A percentile compares a stretch with the other conserved stretches of the same genome.
Evolutionary conservation across 768 basidiomycete genomes (phyloP).

Genomic region (Ramaria rubella): DNA sequence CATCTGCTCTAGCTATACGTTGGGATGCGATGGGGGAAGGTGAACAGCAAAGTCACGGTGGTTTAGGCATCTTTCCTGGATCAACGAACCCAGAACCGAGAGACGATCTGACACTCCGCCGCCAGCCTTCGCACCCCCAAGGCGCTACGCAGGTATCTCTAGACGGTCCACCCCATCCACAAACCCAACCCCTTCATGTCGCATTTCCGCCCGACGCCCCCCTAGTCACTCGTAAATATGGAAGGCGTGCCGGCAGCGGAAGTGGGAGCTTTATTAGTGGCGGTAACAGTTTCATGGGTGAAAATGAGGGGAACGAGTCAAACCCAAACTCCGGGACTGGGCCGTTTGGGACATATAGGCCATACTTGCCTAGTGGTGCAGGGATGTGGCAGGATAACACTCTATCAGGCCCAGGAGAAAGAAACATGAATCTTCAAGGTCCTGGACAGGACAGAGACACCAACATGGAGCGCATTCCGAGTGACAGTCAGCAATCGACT

Average conservation of each 20-base stretch:
- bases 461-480: neutral
- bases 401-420: neutral
- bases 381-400: neutral
- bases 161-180: neutral
- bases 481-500: neutral
- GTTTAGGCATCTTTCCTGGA: neutral
- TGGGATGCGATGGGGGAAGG: neutral
- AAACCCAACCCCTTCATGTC: conserved; percentile 1
- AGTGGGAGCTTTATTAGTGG: conserved; percentile 4
- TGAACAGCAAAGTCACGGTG: neutral
- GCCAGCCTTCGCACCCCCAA: neutral
- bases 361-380: neutral
- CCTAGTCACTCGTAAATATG: conserved; percentile 6
- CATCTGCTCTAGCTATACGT: neutral
- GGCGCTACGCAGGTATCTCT: neutral
- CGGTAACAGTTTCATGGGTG: neutral
- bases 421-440: neutral
- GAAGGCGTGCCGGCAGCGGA: neutral
- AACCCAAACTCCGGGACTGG: neutral
- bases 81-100: neutral
- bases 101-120: conserved; percentile 1
- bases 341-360: neutral
- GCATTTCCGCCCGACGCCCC: conserved; percentile 3
- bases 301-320: neutral
- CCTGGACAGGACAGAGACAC: neutral